phyloP scores from a whole-genome alignment of 164 flowering plant genomes.

The Stephania cephalantha region DNA sequence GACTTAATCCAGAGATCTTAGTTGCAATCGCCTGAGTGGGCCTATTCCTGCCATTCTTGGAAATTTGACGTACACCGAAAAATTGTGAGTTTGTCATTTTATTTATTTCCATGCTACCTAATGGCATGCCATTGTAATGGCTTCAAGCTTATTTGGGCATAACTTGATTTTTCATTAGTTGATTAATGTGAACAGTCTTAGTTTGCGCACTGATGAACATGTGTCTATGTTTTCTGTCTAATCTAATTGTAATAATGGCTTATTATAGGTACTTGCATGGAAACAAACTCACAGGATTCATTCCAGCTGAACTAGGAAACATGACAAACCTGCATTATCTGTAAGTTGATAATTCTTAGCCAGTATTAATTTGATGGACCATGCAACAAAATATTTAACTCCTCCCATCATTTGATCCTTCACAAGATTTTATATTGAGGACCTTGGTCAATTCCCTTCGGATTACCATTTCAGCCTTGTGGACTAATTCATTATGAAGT shows the following conservation, averaged over 20 bases:
- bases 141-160: not conserved
- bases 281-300: constrained; percentile 71
- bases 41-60: constrained; percentile 82
- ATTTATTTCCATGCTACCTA: not conserved
- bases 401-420: not conserved
- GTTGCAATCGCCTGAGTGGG: constrained; percentile 76
- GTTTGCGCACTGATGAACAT: not conserved
- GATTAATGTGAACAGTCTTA: not conserved
- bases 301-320: constrained; percentile 94
- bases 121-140: not conserved
- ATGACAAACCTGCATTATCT: constrained; percentile 93
- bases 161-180: not conserved
- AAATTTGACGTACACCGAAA: constrained; percentile 73
- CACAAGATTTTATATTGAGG: not conserved
- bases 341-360: constrained; percentile 31
- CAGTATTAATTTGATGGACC: not conserved
- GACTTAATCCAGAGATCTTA: constrained; percentile 59
- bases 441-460: not conserved
- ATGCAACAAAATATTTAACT: not conserved
- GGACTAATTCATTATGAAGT: not conserved
- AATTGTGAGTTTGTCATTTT: constrained; percentile 45
- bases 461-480: not conserved
- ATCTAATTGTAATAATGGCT: not conserved
- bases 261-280: constrained; percentile 73
- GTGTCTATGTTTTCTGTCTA: not conserved